Evolutionary conservation across 306 rosid genomes (phyloP), one percentile per base, ranked within the genome.

Genomic region (Lathyrus aphaca): DNA sequence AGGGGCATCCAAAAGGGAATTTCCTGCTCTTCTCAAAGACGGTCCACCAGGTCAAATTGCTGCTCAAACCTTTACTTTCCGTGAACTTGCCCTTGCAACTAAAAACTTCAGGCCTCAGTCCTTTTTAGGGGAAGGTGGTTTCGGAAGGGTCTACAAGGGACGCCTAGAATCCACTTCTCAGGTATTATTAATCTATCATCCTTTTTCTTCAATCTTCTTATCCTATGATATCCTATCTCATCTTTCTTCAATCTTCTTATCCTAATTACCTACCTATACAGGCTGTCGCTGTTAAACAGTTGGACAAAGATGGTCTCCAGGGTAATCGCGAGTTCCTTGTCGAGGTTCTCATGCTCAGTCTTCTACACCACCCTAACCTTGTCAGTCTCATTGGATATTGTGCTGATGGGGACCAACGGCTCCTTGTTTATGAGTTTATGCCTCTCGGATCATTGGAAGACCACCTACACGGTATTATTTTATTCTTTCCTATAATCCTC

Each of bases 101-200:
- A 89, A 82, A 79, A 87, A 89, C 69, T 92, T 92, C 66, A 81
- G 81, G 79, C 92, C 92, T 6, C 96, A 92, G 46, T 87, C 84
- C 63, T 92, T 92, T 76, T 58, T 92, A 16, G 97, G 97, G 71
- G 97, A 92, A 84, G 97, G 97, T 69, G 97, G 97, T 27, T 92
- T 92, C 48, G 97, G 97, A 44, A 88, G 96, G 62, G 97, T 92
- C 37, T 92, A 92, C 82, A 92, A 86, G 83, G 97, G 97, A 44
- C 83, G 69, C 23, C 89, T 92, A 0, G 97, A 92, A 79, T 82
- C 87, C 80, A 85, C 92, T 15, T 85, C 85, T 67, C 97, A 92
- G 89, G 97, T 92, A 84, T 46, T 17, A 13, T 64, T 13, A 0
- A 19, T 51, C 57, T 51, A 19, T 19, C 1, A 6, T 32, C n/a